phyloP scores from a whole-genome alignment of 208 protist species.

The Tritrichomonas foetus region DNA sequence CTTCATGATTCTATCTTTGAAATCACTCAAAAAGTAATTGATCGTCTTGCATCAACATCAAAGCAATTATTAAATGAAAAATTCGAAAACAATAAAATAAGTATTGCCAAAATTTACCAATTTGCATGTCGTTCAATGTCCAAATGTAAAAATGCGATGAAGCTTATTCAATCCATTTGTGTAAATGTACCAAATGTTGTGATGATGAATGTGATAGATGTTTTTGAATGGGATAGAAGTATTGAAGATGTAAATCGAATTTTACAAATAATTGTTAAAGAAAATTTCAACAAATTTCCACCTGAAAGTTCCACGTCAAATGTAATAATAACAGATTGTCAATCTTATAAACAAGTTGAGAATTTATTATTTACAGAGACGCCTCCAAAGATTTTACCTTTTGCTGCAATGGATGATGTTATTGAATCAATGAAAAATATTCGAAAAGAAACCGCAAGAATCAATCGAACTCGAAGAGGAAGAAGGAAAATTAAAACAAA shows the following conservation, averaged over 20 bases:
- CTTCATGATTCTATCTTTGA: neutral
- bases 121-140: neutral
- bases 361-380: neutral
- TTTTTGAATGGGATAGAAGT: neutral
- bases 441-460: neutral
- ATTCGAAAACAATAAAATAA: neutral
- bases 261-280: neutral
- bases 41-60: neutral
- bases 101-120: neutral
- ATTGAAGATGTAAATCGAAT: neutral
- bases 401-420: neutral
- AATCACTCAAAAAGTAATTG: neutral
- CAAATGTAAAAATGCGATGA: neutral
- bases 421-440: neutral
- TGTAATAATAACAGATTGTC: neutral
- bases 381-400: neutral
- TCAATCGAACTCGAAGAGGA: neutral
- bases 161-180: neutral
- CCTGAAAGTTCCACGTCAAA: neutral
- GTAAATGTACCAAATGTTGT: neutral
- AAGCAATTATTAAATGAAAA: neutral
- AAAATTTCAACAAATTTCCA: neutral
- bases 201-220: neutral
- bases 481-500: neutral
- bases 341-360: neutral